Base-by-base conservation (phyloP, 1,139 yeast species). In the Saccharomyces pastorianus region DNA sequence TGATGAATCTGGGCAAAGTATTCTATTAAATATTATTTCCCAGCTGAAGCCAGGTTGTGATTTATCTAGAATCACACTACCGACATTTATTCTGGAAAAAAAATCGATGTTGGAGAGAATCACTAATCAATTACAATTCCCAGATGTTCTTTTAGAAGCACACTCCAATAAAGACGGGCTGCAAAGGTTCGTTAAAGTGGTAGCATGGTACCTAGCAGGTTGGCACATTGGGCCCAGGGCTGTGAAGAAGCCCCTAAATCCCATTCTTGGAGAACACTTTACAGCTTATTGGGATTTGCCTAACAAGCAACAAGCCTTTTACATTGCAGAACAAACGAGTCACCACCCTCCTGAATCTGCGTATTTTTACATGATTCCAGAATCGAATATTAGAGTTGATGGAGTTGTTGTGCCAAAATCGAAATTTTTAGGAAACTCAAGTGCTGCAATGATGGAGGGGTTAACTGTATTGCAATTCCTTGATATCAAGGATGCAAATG, bases 181-280 rank as follows among this genome's bases (percentile, higher is more conserved):
- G 32, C 75, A 81, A 55, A 77, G 99, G 58, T 91, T 93, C 64
- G 69, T 88, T 7, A 72, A 80, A 50, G 83, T 93, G 8, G 82
- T 87, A 47, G 82, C 84, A 63, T 93, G 96, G 96, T 93, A 91
- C 67, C 76, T 93, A 68, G 82, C 96, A 1, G 90, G 95, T 50
- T 93, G 98, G 98, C 98, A 93, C 67, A 91, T 93, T 66, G 93
- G 97, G 1, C 99, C 99, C 27, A 93, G 91, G 67, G 99, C 98
- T 0, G 99, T 93, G 11, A 93, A 95, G 70, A 93, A 93, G 71
- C 99, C 99, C 0, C 76, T 93, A 63, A 93, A 93, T 65, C 99
- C 99, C 0, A 90, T 95, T 6, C 71, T 93, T 29, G 98, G 98
- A 28, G 99, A 93, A 69, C 79, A 85, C 61, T 93, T 89, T 68